These are phyloP conservation scores for Leptographium wingfieldii DNA, from an alignment of 2,329 filamentous ascomycete species.

Conservation along the genomic window DNA sequence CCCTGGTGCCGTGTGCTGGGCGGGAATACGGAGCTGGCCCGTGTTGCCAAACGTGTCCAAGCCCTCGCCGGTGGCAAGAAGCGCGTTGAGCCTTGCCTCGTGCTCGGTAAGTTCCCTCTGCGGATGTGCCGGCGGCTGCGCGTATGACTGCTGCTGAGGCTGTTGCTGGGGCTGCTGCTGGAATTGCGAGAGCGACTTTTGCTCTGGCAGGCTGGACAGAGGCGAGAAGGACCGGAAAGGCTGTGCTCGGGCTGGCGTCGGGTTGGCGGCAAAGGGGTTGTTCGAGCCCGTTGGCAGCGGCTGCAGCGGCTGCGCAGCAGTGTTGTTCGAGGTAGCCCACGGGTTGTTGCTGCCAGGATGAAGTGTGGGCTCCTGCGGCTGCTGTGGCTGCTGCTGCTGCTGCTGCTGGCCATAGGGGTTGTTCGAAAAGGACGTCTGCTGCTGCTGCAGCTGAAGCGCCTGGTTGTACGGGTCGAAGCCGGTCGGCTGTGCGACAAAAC, in stretches of 20 bases:
- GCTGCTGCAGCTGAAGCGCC: conserved; percentile 34
- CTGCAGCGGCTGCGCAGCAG: conserved; percentile 53
- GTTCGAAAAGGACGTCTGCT: conserved; percentile 17
- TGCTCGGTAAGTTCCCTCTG: conserved; percentile 48
- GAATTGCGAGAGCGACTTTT: conserved; percentile 57
- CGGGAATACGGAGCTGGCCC: conserved; percentile 88
- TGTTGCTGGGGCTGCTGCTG: conserved; percentile 27
- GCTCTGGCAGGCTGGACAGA: conserved; percentile 67
- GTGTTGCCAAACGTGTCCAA: conserved; percentile 97
- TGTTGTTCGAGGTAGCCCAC: conserved; percentile 57
- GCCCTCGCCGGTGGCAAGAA: conserved; percentile 78
- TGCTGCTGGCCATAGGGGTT: conserved; percentile 25
- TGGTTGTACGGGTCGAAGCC: conserved; percentile 53
- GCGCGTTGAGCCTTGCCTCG: conserved; percentile 68
- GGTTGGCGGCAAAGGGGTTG: conserved; percentile 71
- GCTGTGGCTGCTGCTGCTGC: conserved; percentile 31
- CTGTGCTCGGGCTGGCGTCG: conserved; percentile 26
- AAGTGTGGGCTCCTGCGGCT: conserved; percentile 45
- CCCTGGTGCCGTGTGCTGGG: conserved; percentile 91
- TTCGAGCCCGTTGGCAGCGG: conserved; percentile 90
- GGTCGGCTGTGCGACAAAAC: conserved; percentile 54
- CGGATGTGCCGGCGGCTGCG: conserved; percentile 24
- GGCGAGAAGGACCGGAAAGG: conserved; percentile 52
- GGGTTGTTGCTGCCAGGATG: conserved; percentile 88
- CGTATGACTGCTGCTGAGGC: conserved; percentile 21